Evolutionary conservation across 441 rosid genomes (phyloP).

Genomic region (Gossypium aridum): DNA sequence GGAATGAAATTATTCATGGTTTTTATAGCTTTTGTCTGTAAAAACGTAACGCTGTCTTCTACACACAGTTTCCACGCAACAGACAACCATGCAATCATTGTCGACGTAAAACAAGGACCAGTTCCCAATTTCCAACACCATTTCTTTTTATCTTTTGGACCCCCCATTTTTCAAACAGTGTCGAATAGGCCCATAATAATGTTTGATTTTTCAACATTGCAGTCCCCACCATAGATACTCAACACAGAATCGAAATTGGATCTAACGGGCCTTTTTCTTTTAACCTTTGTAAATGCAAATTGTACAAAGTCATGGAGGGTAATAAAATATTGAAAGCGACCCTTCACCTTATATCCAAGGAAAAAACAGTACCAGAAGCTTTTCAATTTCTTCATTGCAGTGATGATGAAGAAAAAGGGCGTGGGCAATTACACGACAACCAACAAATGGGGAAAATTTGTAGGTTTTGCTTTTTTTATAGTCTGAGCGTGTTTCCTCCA

Average conservation of each 20-base stretch:
- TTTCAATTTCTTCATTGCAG: constrained; percentile 11
- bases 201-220: neutral
- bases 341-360: neutral
- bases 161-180: neutral
- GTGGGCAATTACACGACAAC: constrained; percentile 6
- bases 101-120: neutral
- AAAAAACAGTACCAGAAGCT: constrained; percentile 3
- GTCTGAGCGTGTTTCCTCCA: neutral
- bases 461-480: neutral
- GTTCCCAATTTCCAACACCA: constrained; percentile 3
- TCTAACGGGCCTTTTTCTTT: neutral
- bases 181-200: neutral
- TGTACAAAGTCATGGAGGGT: neutral
- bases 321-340: constrained; percentile 11
- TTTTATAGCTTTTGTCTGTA: too few species aligned
- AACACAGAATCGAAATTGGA: neutral
- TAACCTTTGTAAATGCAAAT: too few species aligned
- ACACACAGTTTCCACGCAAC: constrained; percentile 1
- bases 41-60: neutral
- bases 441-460: neutral
- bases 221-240: neutral
- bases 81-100: constrained; percentile 17
- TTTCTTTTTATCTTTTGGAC: neutral
- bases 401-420: neutral
- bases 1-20: too few species aligned